Conservation (phyloP, 441 rosid genomes). For the Omphalea diandra region DNA sequence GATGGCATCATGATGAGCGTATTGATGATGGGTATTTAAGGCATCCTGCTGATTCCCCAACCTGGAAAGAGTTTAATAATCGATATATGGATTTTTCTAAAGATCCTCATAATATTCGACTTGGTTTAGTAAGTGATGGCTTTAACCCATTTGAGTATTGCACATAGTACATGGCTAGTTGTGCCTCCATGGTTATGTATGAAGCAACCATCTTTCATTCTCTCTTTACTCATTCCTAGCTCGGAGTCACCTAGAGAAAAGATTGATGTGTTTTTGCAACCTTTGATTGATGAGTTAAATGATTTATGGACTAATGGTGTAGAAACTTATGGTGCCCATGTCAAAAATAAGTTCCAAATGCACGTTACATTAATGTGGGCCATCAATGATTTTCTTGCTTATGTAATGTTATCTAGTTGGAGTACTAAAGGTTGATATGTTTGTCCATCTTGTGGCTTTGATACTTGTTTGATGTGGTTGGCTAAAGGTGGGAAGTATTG, state of each 20-base stretch:
- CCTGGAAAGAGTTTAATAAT: conserved; percentile 6
- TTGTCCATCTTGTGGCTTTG: background rate
- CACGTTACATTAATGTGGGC: background rate
- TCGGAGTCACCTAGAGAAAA: background rate
- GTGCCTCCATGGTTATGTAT: too few relatives aligned
- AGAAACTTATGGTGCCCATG: background rate
- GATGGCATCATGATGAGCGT: background rate
- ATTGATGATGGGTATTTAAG: background rate
- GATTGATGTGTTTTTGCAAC: background rate
- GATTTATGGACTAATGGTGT: background rate
- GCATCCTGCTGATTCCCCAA: background rate
- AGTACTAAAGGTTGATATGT: background rate
- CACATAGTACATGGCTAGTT: too few relatives aligned
- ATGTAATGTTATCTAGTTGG: background rate
- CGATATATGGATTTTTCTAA: background rate
- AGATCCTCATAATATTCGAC: background rate
- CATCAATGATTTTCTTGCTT: background rate
- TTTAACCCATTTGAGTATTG: too few relatives aligned
- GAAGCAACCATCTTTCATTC: too few relatives aligned
- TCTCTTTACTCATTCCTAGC: background rate
- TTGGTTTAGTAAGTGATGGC: background rate
- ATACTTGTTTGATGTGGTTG: background rate
- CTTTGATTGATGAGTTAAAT: background rate
- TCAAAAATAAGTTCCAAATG: background rate
- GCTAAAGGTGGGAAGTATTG: background rate